A percentile compares a stretch with the other conserved stretches of the same genome.
Conservation (phyloP, 148 eudicot species). For the Camellia japonica region DNA sequence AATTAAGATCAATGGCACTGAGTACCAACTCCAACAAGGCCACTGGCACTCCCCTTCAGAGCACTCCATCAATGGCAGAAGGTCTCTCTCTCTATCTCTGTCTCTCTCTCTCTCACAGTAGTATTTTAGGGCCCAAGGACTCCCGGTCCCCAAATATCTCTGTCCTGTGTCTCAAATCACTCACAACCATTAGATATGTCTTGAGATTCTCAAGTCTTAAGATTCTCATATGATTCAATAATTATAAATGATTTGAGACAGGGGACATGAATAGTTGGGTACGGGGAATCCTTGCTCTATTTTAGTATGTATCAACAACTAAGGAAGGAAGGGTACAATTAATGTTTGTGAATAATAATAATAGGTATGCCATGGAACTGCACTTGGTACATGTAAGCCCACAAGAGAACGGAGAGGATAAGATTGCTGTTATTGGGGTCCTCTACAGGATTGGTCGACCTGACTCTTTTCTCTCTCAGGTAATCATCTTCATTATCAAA, state of each 20-base stretch:
- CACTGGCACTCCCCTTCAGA: constrained; percentile 82
- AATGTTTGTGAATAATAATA: background rate
- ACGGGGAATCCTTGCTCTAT: no score
- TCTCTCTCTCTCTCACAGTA: background rate
- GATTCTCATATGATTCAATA: no score
- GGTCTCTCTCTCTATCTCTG: constrained; percentile 31
- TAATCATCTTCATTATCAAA: background rate
- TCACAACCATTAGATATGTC: no score
- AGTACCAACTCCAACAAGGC: constrained; percentile 34
- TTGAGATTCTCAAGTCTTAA: no score
- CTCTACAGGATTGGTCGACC: constrained; percentile 5
- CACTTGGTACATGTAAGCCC: constrained; percentile 8
- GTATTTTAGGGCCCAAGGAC: no score
- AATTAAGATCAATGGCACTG: constrained; percentile 35
- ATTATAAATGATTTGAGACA: no score
- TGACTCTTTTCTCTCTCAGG: background rate
- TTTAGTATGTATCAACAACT: no score
- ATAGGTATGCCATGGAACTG: background rate
- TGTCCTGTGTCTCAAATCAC: no score
- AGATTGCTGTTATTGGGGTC: background rate
- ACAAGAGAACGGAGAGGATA: background rate
- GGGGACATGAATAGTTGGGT: no score
- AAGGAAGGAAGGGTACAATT: background rate
- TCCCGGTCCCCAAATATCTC: no score
- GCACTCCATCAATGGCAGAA: constrained; percentile 52